A percentile compares a stretch with the other conserved stretches of the same genome.
phyloP scores from a whole-genome alignment of 2,329 filamentous ascomycete species.

The Hymenoscyphus fructigenus region DNA sequence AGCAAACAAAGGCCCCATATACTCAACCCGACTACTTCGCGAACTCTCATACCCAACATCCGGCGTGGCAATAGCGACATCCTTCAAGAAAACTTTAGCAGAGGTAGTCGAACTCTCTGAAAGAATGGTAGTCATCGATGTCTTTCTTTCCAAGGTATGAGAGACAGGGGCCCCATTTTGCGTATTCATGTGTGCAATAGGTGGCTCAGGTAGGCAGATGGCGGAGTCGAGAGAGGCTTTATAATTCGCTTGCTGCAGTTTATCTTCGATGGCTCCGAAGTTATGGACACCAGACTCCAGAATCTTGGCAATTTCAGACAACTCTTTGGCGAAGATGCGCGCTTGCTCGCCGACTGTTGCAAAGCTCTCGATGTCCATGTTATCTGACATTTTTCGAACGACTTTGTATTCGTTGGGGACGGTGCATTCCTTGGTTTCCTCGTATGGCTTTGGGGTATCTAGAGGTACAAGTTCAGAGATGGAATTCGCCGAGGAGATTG shows the following conservation, averaged over 20 bases:
- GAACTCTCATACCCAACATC: slow-evolving; percentile 1
- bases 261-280: not conserved
- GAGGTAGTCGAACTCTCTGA: slow-evolving; percentile 6
- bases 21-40: not conserved
- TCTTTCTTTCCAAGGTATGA: not conserved
- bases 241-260: not conserved
- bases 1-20: slow-evolving; percentile 1
- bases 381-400: not conserved
- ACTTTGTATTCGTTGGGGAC: not conserved
- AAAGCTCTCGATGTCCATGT: not conserved
- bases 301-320: slow-evolving; percentile 4
- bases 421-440: not conserved
- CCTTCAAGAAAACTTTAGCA: slow-evolving; percentile 1
- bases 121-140: slow-evolving; percentile 4
- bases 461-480: not conserved
- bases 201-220: not conserved
- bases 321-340: not conserved
- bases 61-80: slow-evolving; percentile 1
- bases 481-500: not conserved
- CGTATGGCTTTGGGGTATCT: not conserved
- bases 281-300: slow-evolving; percentile 1
- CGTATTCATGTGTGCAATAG: not conserved
- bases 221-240: not conserved
- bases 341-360: not conserved
- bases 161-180: not conserved